A percentile compares a stretch with the other conserved stretches of the same genome.
These are phyloP conservation scores for Colletotrichum costaricense DNA, from an alignment of 2,329 filamentous ascomycete genomes.

Conservation along the genomic window DNA sequence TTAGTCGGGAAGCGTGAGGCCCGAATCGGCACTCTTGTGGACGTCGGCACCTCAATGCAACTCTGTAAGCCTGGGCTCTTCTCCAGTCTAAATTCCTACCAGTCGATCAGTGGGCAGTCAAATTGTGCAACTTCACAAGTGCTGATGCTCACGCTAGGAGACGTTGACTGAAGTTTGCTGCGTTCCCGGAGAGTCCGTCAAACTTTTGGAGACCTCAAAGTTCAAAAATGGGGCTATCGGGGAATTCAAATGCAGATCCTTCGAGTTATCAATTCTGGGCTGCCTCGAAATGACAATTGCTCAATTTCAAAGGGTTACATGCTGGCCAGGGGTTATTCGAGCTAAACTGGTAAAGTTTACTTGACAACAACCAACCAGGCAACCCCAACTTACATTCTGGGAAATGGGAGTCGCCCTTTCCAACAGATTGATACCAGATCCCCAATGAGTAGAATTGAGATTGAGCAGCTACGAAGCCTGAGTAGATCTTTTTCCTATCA, in stretches of 20 bases:
- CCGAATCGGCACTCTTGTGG: too few relatives aligned
- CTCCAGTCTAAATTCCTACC: not conserved
- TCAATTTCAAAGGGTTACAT: not conserved
- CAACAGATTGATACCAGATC: not conserved
- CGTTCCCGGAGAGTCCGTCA: slow-evolving; percentile 3
- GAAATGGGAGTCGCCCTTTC: not conserved
- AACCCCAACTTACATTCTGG: too few relatives aligned
- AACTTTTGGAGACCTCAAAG: not conserved
- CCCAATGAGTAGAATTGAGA: too few relatives aligned
- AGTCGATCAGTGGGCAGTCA: slow-evolving; percentile 8
- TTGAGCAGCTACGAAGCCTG: not conserved
- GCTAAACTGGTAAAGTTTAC: not conserved
- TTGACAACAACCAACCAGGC: not conserved
- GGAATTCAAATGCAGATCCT: slow-evolving; percentile 25
- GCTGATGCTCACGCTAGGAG: not conserved
- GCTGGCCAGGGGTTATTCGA: not conserved
- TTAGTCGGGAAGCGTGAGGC: too few relatives aligned
- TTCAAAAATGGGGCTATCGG: slow-evolving; percentile 9
- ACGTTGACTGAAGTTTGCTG: not conserved
- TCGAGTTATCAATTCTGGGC: not conserved
- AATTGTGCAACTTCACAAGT: not conserved
- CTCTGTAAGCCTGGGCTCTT: not conserved
- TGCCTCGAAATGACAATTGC: not conserved
- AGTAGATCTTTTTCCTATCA: not conserved
- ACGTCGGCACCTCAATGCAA: not conserved